Conservation (phyloP, 2,329 filamentous ascomycete genomes). For the Diplocarpon rosae region DNA sequence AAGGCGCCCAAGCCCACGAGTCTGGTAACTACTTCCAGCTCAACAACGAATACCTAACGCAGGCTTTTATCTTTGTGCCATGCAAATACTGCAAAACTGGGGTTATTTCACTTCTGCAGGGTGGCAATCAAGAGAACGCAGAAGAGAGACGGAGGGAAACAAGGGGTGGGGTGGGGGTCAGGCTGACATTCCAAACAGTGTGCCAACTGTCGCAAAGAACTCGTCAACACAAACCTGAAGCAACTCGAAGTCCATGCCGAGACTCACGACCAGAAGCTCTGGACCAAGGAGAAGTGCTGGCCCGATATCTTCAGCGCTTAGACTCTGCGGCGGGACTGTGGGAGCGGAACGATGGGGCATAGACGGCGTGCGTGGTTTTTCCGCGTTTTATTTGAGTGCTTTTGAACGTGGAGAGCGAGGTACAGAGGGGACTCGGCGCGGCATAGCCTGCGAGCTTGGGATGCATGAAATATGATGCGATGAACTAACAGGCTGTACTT, state of each 20-base stretch:
- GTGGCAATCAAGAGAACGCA: not conserved
- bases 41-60: not conserved
- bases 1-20: slow-evolving; percentile 42
- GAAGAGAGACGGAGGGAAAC: not conserved
- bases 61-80: not conserved
- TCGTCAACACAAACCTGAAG: slow-evolving; percentile 39
- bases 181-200: slow-evolving; percentile 28
- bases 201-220: slow-evolving; percentile 39
- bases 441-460: too few species aligned
- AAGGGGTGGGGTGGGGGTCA: not conserved
- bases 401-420: too few species aligned
- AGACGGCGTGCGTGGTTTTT: too few species aligned
- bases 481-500: too few species aligned
- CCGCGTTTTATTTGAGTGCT: too few species aligned
- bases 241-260: slow-evolving; percentile 42
- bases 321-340: not conserved
- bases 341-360: not conserved
- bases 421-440: too few species aligned
- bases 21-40: slow-evolving; percentile 30
- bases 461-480: too few species aligned
- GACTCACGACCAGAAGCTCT: slow-evolving; percentile 38
- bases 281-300: slow-evolving; percentile 49
- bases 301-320: slow-evolving; percentile 29
- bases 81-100: not conserved
- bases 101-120: not conserved